Base-by-base conservation (phyloP, 495 filamentous ascomycete species). In the Penicillium arizonense region DNA sequence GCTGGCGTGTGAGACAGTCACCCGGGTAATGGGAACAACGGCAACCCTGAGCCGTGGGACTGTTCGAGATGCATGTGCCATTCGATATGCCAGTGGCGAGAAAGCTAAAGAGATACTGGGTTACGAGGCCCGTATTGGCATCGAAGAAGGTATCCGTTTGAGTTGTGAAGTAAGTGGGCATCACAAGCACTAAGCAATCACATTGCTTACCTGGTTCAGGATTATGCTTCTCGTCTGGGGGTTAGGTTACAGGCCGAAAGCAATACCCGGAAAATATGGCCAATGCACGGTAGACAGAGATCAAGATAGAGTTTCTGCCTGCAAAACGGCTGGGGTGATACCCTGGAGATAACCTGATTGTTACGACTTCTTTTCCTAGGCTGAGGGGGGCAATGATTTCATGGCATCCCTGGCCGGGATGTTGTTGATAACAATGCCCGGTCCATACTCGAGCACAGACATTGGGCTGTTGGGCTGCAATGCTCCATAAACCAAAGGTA, bases 21-120 rank as follows among this genome's bases (percentile, higher is more conserved):
- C 77, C 44, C 83, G 81, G 82, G 28, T 77, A 12, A 72, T 64
- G 14, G 80, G 80, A 2, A 68, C 59, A 8, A 52, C 73, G 5
- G 65, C 71, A n/a, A 81, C 77, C 12, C 52, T 87, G 35, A 80
- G 77, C 55, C 70, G 79, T 43, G 83, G 82, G 14, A 80, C 77
- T 58, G 77, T 86, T 8, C 67, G 64, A 53, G 83, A 87, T 69
- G 82, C 76, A 21, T 78, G 74, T 55, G 68, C 71, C 41, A 59
- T 72, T 43, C 62, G 78, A 44, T 85, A 85, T 74, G 75, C 77
- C 18, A 82, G 74, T 61, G 78, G 79, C 23, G 73, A 71, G 33
- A 86, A 86, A 59, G 82, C 82, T 23, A 77, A 65, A 53, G 64
- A 55, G 48, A 65, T 86, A 1, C 57, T 88, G 53, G 83, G 83